Evolutionary conservation across 257 asterid genomes (phyloP).

Genomic region (Solanum pimpinellifolium): DNA sequence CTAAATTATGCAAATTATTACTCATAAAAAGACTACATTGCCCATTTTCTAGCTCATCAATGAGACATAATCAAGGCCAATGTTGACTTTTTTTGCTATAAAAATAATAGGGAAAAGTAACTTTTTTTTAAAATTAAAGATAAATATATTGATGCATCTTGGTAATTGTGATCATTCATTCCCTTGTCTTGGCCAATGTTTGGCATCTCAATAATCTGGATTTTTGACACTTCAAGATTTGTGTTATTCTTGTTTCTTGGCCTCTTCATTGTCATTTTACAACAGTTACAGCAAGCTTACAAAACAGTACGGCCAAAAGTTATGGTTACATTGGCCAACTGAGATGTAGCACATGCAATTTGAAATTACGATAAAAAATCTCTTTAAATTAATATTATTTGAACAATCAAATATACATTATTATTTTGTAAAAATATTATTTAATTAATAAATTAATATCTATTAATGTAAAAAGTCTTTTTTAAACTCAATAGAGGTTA

Average conservation of each 20-base stretch:
- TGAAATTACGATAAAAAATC: not conserved
- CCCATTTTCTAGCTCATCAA: not conserved
- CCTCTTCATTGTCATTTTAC: not conserved
- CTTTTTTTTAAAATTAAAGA: not conserved
- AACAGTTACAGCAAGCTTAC: not conserved
- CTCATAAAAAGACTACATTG: not conserved
- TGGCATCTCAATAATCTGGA: slow-evolving; percentile 9
- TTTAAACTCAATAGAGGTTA: not conserved
- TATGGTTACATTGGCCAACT: not conserved
- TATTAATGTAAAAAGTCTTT: not conserved
- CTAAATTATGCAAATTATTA: not conserved
- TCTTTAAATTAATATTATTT: not conserved
- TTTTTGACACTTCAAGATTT: slow-evolving; percentile 3
- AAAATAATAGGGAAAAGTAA: not conserved
- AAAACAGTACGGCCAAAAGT: not conserved
- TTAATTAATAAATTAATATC: too few species aligned
- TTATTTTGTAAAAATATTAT: too few species aligned
- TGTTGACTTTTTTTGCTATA: not conserved
- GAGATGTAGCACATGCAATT: not conserved
- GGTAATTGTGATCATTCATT: slow-evolving; percentile 6
- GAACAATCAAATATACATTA: too few species aligned
- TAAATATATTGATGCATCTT: not conserved
- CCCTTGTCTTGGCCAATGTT: slow-evolving; percentile 6
- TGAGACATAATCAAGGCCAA: not conserved
- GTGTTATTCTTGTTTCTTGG: not conserved